Conservation (phyloP, 805 yeast species). For the Candida schatavii region DNA sequence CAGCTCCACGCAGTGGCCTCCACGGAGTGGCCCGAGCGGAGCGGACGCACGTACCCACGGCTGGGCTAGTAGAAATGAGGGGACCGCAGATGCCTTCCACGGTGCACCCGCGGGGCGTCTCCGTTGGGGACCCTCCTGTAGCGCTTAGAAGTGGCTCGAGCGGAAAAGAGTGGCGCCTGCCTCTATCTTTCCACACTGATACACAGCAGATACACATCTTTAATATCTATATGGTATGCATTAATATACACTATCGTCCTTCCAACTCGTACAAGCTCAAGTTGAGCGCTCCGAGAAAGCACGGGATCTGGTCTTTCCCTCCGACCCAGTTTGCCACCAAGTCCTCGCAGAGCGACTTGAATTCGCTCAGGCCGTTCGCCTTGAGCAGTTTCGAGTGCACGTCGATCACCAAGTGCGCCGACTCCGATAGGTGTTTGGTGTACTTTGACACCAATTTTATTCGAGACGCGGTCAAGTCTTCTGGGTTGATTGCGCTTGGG, state of each 20-base stretch:
- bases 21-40: no score
- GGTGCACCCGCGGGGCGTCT: no score
- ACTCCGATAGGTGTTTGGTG: constrained; percentile 22
- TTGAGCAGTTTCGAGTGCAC: constrained; percentile 52
- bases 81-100: no score
- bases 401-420: constrained; percentile 56
- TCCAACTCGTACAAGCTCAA: constrained; percentile 49
- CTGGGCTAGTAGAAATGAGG: no score
- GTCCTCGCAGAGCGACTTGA: constrained; percentile 40
- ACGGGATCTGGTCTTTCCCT: constrained; percentile 68
- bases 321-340: constrained; percentile 65
- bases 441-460: constrained; percentile 53
- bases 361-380: constrained; percentile 43
- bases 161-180: no score
- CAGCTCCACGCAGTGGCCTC: no score
- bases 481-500: constrained; percentile 40
- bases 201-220: not conserved
- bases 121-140: no score
- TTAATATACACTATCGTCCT: not conserved
- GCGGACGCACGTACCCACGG: no score
- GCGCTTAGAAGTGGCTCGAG: no score
- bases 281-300: constrained; percentile 73
- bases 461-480: constrained; percentile 45
- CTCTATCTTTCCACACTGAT: no score
- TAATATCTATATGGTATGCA: not conserved